These are phyloP conservation scores for Microsporum audouinii DNA, from an alignment of 2,329 filamentous ascomycete genomes.

Conservation along the genomic window DNA sequence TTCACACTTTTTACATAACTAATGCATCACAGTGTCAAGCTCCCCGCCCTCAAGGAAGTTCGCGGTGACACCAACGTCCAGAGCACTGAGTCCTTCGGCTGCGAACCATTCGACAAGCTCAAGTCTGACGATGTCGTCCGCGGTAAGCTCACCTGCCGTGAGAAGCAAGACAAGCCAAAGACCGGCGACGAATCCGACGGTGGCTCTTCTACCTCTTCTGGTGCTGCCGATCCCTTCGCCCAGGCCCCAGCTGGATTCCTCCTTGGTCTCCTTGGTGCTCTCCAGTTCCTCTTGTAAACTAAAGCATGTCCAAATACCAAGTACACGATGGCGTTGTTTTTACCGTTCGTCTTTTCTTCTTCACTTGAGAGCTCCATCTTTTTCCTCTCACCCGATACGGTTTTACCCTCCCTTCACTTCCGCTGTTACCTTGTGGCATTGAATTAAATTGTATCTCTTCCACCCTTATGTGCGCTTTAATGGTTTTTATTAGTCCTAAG, in stretches of 20 bases:
- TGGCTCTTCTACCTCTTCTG: constrained; percentile 21
- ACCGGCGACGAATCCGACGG: constrained; percentile 24
- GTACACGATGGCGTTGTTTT: constrained; percentile 1
- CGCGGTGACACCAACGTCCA: constrained; percentile 60
- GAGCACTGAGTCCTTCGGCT: constrained; percentile 52
- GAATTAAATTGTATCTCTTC: constrained; percentile 4
- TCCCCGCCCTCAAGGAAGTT: constrained; percentile 57
- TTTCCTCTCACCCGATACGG: background rate
- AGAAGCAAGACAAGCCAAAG: constrained; percentile 27
- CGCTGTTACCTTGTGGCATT: background rate
- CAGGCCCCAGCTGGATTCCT: constrained; percentile 1
- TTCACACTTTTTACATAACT: background rate
- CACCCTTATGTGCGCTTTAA: background rate
- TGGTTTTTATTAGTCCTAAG: constrained; percentile 1
- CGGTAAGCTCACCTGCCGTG: constrained; percentile 38
- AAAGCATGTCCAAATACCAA: constrained; percentile 1
- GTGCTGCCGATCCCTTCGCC: constrained; percentile 19
- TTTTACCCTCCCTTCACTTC: background rate
- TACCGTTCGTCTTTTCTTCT: background rate
- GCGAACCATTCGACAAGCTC: constrained; percentile 38
- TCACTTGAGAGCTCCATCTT: background rate
- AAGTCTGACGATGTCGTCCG: constrained; percentile 36
- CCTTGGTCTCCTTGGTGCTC: background rate
- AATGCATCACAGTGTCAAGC: constrained; percentile 47
- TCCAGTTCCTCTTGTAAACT: constrained; percentile 5